Evolutionary conservation across 2,329 filamentous ascomycete species (phyloP), one percentile per base, ranked within the genome.

Genomic region (Pseudogymnoascus sp.): DNA sequence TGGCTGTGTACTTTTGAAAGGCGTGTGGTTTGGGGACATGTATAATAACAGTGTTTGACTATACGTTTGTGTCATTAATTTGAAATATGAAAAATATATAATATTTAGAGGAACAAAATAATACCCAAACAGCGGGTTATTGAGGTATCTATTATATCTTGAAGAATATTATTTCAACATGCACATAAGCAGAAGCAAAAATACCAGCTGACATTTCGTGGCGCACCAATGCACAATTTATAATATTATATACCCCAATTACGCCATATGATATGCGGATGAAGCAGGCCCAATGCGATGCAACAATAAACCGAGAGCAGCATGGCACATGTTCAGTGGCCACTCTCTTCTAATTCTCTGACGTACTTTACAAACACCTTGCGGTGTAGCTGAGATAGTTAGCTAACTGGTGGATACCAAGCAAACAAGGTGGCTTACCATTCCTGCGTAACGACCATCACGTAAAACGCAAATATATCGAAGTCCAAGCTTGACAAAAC

Each of bases 321-420:
- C 25, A 18, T 9, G 25, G n/a, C n/a, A 56, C 16, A 56, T 56
- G n/a, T 5, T 56, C 28, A 56, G n/a, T 56, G 49, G 5, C 49
- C 59, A 60, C 21, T 18, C 34, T 88, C 82, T 72, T 95, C 90
- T 53, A 93, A 77, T 72, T 96, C 89, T 68, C 93, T 91, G 76
- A 96, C 88, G 73, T 96, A 97, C 75, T 91, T 93, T 65, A 96
- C 93, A 78, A 99, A 97, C 3, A 87, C 88, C 79, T 99, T 99
- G 80, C 97, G 97, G 76, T 99, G 95, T 60, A 88, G 84, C 88
- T 90, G 63, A 38, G 46, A 56, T 16, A 62, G 65, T 59, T 68
- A 60, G 31, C 59, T 60, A 14, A 36, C 21, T 11, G 36, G 18
- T 61, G 9, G 40, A 43, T 62, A n/a, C 34, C n/a, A 14, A 49